Base-by-base conservation (phyloP, 805 yeast species). In the Schwanniomyces pseudopolymorphus region DNA sequence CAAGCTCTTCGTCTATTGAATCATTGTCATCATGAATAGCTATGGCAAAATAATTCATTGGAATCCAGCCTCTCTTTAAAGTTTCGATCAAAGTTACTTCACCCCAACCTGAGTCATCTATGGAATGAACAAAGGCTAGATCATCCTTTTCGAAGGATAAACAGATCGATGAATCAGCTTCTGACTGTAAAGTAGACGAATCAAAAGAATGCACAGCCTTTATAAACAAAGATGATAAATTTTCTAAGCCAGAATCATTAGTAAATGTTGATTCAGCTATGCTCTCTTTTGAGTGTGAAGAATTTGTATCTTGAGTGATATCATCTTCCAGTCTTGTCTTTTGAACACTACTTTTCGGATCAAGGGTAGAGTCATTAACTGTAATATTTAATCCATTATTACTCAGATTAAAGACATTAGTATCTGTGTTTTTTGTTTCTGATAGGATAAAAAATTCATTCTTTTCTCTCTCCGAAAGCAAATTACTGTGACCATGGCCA, bases 101-200 rank as follows among this genome's bases (percentile, higher is more conserved):
- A 49, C 91, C 92, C 95, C 95, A 87, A 0, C 94, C 95, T 17
- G 89, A 83, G 45, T 84, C 84, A 61, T 87, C 94, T 19, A 86
- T 79, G 6, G 87, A 79, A 57, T 86, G 90, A 4, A 87, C 87
- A 63, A 86, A 87, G 16, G 89, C 91, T 41, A 84, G 67, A 55
- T 85, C 94, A 51, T 80, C 78, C 51, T 79, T 80, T 19, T 79
- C 78, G 60, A 87, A 87, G 0, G 90, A 83, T 7, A 87, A 69
- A 61, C 95, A 87, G 36, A 87, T 83, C 0, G 88, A 78, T 5
- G 84, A 78, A 59, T 86, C 92, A 22, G 83, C 79, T 40, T 77
- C 77, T 9, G 84, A 74, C 51, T 85, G 86, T 39, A 86, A 64
- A 0, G 87, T 68, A 0, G 77, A 57, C 0, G 85, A 68, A 53